These are phyloP conservation scores for Somion occarium DNA, from an alignment of 1,284 basidiomycete genomes.

Conservation along the genomic window DNA sequence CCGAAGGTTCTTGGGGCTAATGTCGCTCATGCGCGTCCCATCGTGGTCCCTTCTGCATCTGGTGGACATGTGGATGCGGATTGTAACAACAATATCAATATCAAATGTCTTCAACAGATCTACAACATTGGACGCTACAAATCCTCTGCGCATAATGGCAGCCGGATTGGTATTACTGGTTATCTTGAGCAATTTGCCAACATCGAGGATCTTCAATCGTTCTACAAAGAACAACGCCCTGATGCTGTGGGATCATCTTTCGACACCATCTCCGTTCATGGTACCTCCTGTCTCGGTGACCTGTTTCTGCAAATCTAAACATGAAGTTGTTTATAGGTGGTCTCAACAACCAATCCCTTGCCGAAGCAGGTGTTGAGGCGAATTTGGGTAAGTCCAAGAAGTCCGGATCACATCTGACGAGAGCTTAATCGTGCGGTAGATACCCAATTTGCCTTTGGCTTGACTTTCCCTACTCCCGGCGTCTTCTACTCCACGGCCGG, in stretches of 20 bases:
- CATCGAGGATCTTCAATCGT: constrained; percentile 40
- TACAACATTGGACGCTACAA: constrained; percentile 52
- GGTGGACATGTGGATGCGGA: constrained; percentile 44
- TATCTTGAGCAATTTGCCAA: constrained; percentile 57
- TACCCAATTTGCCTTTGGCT: constrained; percentile 60
- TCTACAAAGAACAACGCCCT: constrained; percentile 28
- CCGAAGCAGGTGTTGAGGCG: constrained; percentile 60
- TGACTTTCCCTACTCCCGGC: constrained; percentile 43
- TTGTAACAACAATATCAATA: constrained; percentile 48
- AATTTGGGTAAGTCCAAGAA: constrained; percentile 37
- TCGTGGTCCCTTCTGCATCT: constrained; percentile 26
- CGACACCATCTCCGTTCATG: constrained; percentile 36
- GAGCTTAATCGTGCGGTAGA: constrained; percentile 29
- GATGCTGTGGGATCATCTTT: constrained; percentile 35
- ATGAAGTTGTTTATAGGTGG: constrained; percentile 34
- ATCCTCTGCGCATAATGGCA: constrained; percentile 37
- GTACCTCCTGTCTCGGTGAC: constrained; percentile 9
- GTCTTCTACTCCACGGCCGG: constrained; percentile 63
- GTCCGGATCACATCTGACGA: not conserved
- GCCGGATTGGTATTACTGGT: constrained; percentile 55
- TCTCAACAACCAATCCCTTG: constrained; percentile 52
- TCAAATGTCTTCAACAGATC: constrained; percentile 48
- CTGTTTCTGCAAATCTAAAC: constrained; percentile 4
- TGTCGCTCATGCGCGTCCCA: constrained; percentile 16
- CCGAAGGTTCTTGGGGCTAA: not conserved